These are phyloP conservation scores for Eucalyptus rudis DNA, from an alignment of 345 rosid species.

Conservation along the genomic window DNA sequence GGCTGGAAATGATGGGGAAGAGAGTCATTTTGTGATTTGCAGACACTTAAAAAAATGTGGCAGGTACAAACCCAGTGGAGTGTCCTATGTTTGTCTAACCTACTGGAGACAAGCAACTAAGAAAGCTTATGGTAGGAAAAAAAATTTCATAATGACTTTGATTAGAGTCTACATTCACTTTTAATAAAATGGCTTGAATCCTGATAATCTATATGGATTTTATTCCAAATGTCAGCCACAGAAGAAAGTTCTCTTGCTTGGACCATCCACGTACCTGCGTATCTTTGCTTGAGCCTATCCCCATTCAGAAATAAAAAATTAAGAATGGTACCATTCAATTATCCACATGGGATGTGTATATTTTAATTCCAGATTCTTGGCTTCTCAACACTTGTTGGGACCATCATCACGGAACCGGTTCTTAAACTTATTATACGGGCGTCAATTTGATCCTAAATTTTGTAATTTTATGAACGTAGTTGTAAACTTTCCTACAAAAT, in stretches of 20 bases:
- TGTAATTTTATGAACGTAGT: fast-evolving
- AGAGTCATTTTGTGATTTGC: background rate
- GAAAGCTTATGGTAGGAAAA: background rate
- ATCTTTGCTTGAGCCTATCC: background rate
- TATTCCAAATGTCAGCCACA: background rate
- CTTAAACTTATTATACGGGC: background rate
- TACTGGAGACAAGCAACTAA: background rate
- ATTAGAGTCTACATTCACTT: background rate
- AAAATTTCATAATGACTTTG: background rate
- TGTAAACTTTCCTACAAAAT: background rate
- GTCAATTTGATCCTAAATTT: fast-evolving
- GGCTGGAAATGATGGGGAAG: background rate
- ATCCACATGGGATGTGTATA: background rate
- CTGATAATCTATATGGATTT: background rate
- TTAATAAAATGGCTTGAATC: background rate
- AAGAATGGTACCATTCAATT: background rate
- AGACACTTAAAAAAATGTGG: background rate
- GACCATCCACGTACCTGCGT: background rate
- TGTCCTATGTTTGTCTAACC: background rate
- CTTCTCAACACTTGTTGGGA: background rate
- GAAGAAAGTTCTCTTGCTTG: background rate
- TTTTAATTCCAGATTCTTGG: background rate
- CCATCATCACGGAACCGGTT: fast-evolving
- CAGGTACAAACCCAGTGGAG: background rate
- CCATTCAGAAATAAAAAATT: background rate